These are phyloP conservation scores for Neovahlkampfia damariscottae DNA, from an alignment of 78 protist species.

Conservation along the genomic window DNA sequence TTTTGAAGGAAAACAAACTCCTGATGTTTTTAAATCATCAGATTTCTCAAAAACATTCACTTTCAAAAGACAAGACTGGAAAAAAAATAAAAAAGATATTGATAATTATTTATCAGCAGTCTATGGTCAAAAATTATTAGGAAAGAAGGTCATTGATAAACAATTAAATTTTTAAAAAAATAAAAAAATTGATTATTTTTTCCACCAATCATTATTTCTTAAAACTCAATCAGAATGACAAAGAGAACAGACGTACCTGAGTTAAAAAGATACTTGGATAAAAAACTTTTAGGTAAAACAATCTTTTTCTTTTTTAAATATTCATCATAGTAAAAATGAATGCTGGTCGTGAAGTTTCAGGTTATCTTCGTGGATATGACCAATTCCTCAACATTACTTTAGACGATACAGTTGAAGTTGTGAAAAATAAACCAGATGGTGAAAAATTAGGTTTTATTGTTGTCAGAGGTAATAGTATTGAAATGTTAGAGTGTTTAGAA, in stretches of 20 bases:
- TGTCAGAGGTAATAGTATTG: constrained; percentile 12
- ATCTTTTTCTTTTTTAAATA: not conserved
- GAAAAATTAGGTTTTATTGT: constrained; percentile 41
- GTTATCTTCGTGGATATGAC: constrained; percentile 77
- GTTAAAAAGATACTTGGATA: constrained; percentile 25
- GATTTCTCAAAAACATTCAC: too few relatives aligned
- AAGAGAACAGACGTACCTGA: constrained; percentile 12
- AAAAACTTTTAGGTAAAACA: not conserved
- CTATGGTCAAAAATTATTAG: too few relatives aligned
- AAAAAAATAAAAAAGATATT: too few relatives aligned
- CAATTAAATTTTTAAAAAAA: too few relatives aligned
- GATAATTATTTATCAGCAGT: too few relatives aligned
- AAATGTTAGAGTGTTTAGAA: not conserved
- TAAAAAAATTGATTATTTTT: too few relatives aligned
- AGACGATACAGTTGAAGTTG: constrained; percentile 67
- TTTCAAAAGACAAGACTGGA: too few relatives aligned
- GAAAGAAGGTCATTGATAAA: too few relatives aligned
- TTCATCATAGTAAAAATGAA: constrained; percentile 29
- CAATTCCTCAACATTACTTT: constrained; percentile 77
- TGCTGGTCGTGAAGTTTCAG: constrained; percentile 62
- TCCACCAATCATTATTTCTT: too few relatives aligned
- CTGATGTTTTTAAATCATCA: too few relatives aligned
- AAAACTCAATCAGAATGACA: not conserved
- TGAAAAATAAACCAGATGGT: constrained; percentile 43
- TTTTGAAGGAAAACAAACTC: too few relatives aligned